Evolutionary conservation across 2,329 filamentous ascomycete genomes (phyloP).

Genomic region (Neocucurbitaria cava): DNA sequence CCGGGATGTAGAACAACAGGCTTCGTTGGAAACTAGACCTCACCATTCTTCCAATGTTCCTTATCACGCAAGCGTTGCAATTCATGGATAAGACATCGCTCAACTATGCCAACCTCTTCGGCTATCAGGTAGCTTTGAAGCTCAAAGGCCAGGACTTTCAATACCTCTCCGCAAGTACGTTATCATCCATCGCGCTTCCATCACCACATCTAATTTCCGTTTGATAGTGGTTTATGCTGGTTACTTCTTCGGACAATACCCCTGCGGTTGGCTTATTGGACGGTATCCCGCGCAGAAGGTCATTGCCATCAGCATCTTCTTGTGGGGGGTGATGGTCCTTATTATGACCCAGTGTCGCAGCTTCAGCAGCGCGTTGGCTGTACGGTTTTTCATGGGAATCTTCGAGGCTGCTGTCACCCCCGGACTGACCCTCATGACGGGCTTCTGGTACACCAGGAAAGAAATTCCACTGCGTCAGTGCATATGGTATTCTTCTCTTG

Average conservation of each 20-base stretch:
- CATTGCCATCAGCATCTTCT: conserved; percentile 38
- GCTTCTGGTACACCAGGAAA: conserved; percentile 47
- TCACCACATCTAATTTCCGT: not conserved
- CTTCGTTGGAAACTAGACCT: conserved; percentile 33
- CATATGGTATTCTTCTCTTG: conserved; percentile 48
- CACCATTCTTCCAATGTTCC: conserved; percentile 31
- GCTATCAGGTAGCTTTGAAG: conserved; percentile 43
- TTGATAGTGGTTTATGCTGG: conserved; percentile 45
- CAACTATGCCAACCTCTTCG: conserved; percentile 43
- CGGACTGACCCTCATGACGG: conserved; percentile 45
- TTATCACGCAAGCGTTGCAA: conserved; percentile 29
- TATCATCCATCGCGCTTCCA: not conserved
- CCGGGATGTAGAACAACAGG: conserved; percentile 4
- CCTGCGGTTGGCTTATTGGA: conserved; percentile 51
- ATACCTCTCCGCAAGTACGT: conserved; percentile 42
- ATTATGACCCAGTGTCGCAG: conserved; percentile 36
- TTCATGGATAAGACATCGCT: conserved; percentile 35
- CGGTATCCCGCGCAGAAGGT: conserved; percentile 48
- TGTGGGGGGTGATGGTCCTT: conserved; percentile 47
- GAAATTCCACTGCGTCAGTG: conserved; percentile 48
- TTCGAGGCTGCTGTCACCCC: conserved; percentile 47
- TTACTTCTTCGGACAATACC: conserved; percentile 53
- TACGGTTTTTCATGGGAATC: conserved; percentile 38
- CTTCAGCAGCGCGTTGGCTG: not conserved
- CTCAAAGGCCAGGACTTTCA: conserved; percentile 46